Evolutionary conservation across 257 asterid species (phyloP), one percentile per base, ranked within the genome.

Genomic region (Verbascum thapsus): DNA sequence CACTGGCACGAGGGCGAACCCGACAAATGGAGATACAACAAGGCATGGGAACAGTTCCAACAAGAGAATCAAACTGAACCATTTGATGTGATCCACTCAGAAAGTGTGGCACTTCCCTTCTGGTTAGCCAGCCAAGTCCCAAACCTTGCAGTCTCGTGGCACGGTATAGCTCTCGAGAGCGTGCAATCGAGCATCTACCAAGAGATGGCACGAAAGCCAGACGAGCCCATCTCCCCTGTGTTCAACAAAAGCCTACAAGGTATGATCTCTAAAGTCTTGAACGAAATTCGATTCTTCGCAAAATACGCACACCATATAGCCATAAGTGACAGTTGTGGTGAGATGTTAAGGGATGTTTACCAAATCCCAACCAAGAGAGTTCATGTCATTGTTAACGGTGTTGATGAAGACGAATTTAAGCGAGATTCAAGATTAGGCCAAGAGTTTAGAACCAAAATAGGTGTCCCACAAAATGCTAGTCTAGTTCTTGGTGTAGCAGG

Each of bases 61-160:
- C 88, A 77, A 53, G 96, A 84, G 74, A 71, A 85, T 32, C 22
- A 30, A 3, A 40, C n/a, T 5, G 63, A 61, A 6, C 72, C 77
- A 0, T 91, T 91, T 42, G 98, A 87, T 38, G 88, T 85, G 0
- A 72, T 91, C 69, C 98, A 91, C 69, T 73, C 96, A 7, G 98
- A 91, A 48, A 91, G 98, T 57, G 96, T 91, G n/a, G 87, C 96
- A 23, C 80, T 91, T 13, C 96, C 96, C 6, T 70, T 68, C 47
- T 80, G 88, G 79, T 50, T 88, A 7, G 96, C 96, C 0, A 71
- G 80, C 5, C 57, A 66, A 10, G 66, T 81, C 3, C 58, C 82
- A 0, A 83, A 88, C 73, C 88, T 91, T 11, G 98, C 72, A 0
- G 98, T 88, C 0, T 91, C 98, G 0, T 91, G 98, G 98, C 98